Base-by-base conservation (phyloP, 2,329 filamentous ascomycete genomes). In the Xylariaceae sp. region DNA sequence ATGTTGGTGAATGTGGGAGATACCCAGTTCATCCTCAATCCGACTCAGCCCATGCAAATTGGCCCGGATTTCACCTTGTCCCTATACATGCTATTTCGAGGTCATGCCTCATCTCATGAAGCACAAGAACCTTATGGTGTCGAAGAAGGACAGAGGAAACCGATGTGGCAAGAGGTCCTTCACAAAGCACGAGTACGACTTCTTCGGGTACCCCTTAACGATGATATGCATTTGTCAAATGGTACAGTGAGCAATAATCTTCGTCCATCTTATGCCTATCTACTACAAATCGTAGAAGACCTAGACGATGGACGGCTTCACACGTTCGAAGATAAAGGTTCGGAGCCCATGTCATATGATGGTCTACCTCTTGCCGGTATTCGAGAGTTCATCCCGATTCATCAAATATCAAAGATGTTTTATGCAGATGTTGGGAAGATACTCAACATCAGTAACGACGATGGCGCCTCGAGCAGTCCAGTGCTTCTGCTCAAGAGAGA, bases 161-260 rank as follows among this genome's bases (percentile, higher is more conserved):
- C 91, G 0, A 88, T 92, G 0, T 97, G 94, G 94, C 94, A 97
- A 69, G 93, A 99, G 70, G 92, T 96, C 33, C 87, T 97, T 56
- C 92, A 97, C 75, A 99, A 97, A 71, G 90, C 92, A 15, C 84
- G 86, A 32, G 85, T 97, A 10, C 91, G 92, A 53, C 77, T 99
- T 9, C 81, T 88, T 63, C 82, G 92, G 41, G 82, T 89, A 0
- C 88, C 86, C 0, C 72, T 53, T 4, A 46, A 57, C 21, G 44
- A 61, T 21, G 24, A 48, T 7, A 27, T 32, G 15, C 30, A 39
- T 10, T 30, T 50, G 8, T 23, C 48, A 9, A 55, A 61, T 7
- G 49, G 39, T 6, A 23, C 41, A 6, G 45, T 29, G 11, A 44
- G 23, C n/a, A 37, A 47, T 13, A 10, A 83, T 85, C 64, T 53